Evolutionary conservation across 2,329 filamentous ascomycete species (phyloP), one percentile per base, ranked within the genome.

Genomic region (Achaetomium macrosporum): DNA sequence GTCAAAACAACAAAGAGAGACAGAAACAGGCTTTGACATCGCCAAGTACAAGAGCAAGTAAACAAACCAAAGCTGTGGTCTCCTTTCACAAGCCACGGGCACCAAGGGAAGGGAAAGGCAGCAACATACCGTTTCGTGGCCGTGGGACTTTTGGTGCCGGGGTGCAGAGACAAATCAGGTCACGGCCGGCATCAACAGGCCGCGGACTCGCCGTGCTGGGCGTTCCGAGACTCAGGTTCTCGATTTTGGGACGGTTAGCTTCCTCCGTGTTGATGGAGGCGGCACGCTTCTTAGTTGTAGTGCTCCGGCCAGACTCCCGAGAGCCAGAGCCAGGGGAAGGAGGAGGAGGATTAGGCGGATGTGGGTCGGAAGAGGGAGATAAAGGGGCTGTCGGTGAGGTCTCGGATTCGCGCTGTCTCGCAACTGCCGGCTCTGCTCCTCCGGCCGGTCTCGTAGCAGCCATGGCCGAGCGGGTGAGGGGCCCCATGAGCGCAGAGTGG

Each of bases 81-180:
- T 19, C 8, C 4, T 25, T 25, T 25, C 4, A 12, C 17, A 11
- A 20, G 17, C 7, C 10, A 15, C 30, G 41, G n/a, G 12, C 41
- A 29, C 11, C 49, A 55, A 52, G 45, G 50, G 29, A 49, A 56
- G 42, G 48, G 48, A 35, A n/a, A 50, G 55, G 33, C 25, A 7
- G 25, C 25, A 48, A 71, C 78, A 69, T 69, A 83, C 79, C 78
- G 63, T 83, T 83, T 43, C 79, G 71, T 50, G 79, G 79, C 52
- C 79, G 71, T 3, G 79, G 79, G 43, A 82, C 76, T 63, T 81
- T 82, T 5, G 78, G 78, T 16, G 74, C 72, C 42, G 77, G 76
- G 12, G 76, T 74, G 61, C 79, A 83, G 56, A 82, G 70, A 65
- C 79, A 83, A 33, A 81, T 76, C 43, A 73, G 63, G 43, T 78